phyloP scores from a whole-genome alignment of 352 stramenopile genomes.

The Phytopythium cucurbitacearum region DNA sequence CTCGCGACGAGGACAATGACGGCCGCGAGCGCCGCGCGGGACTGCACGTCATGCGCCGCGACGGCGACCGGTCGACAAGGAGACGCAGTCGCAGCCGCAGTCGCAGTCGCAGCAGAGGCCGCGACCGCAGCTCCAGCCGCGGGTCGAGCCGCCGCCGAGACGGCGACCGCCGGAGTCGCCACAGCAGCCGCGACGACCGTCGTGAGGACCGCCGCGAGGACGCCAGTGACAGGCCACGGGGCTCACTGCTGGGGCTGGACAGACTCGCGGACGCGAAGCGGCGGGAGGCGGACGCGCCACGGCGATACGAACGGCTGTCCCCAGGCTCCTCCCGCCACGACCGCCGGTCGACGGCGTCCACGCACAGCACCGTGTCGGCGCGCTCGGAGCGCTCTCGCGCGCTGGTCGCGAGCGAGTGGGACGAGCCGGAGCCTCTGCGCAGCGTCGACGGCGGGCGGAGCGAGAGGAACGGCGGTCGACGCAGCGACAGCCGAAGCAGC shows the following conservation, averaged over 20 bases:
- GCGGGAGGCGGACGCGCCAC: constrained; percentile 18
- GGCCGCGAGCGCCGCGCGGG: constrained; percentile 7
- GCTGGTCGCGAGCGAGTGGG: constrained; percentile 71
- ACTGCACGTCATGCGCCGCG: constrained; percentile 27
- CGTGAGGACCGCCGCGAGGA: constrained; percentile 2
- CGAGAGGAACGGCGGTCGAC: constrained; percentile 1
- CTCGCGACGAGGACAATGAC: no score
- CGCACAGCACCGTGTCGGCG: constrained; percentile 14
- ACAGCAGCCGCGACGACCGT: constrained; percentile 5
- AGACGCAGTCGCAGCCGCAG: constrained; percentile 18
- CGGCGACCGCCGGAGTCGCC: constrained; percentile 8
- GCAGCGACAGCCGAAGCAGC: constrained; percentile 1
- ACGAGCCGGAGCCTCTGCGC: constrained; percentile 61
- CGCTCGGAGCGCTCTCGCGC: constrained; percentile 24
- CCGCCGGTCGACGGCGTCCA: constrained; percentile 8
- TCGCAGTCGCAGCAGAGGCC: constrained; percentile 14
- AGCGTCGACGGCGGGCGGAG: constrained; percentile 19
- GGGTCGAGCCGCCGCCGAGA: constrained; percentile 1
- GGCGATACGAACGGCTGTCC: background rate
- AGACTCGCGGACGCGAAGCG: constrained; percentile 60
- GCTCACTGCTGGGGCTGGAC: constrained; percentile 58
- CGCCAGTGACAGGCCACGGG: constrained; percentile 2
- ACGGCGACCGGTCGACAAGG: constrained; percentile 3
- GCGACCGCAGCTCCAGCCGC: constrained; percentile 5
- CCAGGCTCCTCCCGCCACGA: background rate